Evolutionary conservation across 306 rosid genomes (phyloP).

Genomic region (Medicago truncatula): DNA sequence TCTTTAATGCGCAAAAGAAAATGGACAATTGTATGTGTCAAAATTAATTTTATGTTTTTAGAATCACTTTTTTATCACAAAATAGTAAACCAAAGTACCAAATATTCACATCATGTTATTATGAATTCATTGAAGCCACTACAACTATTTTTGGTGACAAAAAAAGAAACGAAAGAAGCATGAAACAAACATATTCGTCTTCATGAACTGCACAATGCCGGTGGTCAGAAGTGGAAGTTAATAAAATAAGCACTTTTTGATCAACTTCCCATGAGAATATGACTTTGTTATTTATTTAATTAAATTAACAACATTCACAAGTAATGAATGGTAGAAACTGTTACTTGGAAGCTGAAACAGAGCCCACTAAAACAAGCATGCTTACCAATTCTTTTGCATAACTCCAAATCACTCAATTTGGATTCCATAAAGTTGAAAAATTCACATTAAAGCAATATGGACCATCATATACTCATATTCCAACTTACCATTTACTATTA

Average conservation of each 20-base stretch:
- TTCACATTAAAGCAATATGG: constrained; percentile 1
- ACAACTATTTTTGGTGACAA: not conserved
- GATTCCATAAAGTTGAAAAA: constrained; percentile 24
- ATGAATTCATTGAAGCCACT: not conserved
- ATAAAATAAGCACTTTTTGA: constrained; percentile 47
- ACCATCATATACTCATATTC: not conserved
- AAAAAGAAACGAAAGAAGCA: constrained; percentile 44
- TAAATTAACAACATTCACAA: constrained; percentile 30
- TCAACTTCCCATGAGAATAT: constrained; percentile 56
- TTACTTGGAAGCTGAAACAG: constrained; percentile 58
- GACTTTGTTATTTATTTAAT: constrained; percentile 39
- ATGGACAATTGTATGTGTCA: too few species aligned
- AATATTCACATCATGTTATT: not conserved
- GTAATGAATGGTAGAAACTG: constrained; percentile 48
- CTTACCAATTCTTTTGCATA: constrained; percentile 40
- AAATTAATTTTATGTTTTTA: too few species aligned
- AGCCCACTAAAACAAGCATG: constrained; percentile 58
- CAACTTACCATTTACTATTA: not conserved
- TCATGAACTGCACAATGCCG: constrained; percentile 59
- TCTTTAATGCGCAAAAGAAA: too few species aligned
- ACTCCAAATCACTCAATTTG: constrained; percentile 18
- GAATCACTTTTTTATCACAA: not conserved
- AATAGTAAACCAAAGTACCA: constrained; percentile 1
- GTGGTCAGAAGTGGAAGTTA: constrained; percentile 57
- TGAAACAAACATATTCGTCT: constrained; percentile 52